phyloP scores from a whole-genome alignment of 345 rosid species.

The Citrus sinensis region DNA sequence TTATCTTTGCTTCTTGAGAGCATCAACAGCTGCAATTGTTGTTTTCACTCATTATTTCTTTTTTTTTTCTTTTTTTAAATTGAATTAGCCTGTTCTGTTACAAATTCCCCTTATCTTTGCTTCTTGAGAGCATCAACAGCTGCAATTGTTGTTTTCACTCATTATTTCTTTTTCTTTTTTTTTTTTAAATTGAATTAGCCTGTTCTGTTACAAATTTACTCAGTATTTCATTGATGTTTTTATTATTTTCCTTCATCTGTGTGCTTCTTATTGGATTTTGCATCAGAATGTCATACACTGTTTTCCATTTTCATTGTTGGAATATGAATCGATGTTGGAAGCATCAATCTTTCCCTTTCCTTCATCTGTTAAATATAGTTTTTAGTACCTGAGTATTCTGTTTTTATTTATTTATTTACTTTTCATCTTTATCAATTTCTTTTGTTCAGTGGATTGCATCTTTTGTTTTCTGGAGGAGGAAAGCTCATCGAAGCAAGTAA shows the following conservation, averaged over 20 bases:
- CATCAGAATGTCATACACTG: not conserved
- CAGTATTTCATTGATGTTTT: not conserved
- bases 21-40: not conserved
- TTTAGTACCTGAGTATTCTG: not conserved
- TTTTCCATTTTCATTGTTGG: not conserved
- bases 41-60: not conserved
- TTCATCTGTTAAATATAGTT: not conserved
- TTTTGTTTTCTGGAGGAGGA: conserved; percentile 80
- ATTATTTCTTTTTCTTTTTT: not conserved
- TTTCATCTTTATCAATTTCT: conserved; percentile 5
- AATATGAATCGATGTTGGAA: not conserved
- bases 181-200: too few species aligned
- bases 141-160: not conserved
- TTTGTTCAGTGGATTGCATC: conserved; percentile 70
- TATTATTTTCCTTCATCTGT: not conserved
- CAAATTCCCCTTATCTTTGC: not conserved
- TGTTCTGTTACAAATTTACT: not conserved
- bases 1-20: not conserved
- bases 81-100: too few species aligned
- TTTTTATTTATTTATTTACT: not conserved
- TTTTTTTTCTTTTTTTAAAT: too few species aligned
- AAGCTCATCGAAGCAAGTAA: conserved; percentile 86
- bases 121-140: not conserved
- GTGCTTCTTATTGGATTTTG: not conserved
- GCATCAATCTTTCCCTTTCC: not conserved